A percentile compares a stretch with the other conserved stretches of the same genome.
These are phyloP conservation scores for Trichophaea hybrida DNA, from an alignment of 2,329 filamentous ascomycete species.

Conservation along the genomic window DNA sequence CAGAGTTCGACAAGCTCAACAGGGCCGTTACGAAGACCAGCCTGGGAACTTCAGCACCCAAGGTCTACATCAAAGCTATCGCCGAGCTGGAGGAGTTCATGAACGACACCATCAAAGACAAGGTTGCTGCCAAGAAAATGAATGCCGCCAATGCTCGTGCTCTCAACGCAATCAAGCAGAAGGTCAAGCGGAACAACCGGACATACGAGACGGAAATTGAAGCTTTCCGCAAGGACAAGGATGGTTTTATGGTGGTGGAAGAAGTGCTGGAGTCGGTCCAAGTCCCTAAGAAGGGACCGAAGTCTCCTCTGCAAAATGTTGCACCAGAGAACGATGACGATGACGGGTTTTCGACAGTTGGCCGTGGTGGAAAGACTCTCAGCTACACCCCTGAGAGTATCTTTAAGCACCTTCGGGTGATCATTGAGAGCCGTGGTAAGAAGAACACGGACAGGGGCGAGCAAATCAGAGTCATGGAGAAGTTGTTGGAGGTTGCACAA, in stretches of 20 bases:
- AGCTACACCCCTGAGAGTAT: constrained; percentile 96
- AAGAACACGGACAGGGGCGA: constrained; percentile 95
- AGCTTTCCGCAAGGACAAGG: constrained; percentile 70
- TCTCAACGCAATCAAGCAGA: constrained; percentile 93
- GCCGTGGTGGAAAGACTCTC: constrained; percentile 73
- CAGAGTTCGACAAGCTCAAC: constrained; percentile 92
- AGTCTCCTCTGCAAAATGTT: constrained; percentile 32
- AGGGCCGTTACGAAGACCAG: constrained; percentile 57
- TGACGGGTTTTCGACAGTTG: constrained; percentile 78
- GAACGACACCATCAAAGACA: constrained; percentile 91
- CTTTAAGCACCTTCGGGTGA: constrained; percentile 85
- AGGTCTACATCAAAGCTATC: constrained; percentile 82
- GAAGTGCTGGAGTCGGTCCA: constrained; percentile 34
- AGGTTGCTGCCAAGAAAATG: constrained; percentile 96
- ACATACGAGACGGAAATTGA: constrained; percentile 82
- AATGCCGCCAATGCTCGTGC: constrained; percentile 89
- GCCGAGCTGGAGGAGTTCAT: constrained; percentile 89
- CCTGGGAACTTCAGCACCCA: constrained; percentile 64
- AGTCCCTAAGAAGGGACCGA: constrained; percentile 40
- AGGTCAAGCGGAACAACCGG: constrained; percentile 97
- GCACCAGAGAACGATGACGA: constrained; percentile 48
- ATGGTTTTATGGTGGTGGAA: constrained; percentile 72
- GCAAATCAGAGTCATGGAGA: constrained; percentile 97
- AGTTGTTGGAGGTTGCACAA: constrained; percentile 72
- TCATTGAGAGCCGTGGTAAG: constrained; percentile 91